Evolutionary conservation across 1,139 yeast species (phyloP).

Genomic region (Saccharomyces hybrid): DNA sequence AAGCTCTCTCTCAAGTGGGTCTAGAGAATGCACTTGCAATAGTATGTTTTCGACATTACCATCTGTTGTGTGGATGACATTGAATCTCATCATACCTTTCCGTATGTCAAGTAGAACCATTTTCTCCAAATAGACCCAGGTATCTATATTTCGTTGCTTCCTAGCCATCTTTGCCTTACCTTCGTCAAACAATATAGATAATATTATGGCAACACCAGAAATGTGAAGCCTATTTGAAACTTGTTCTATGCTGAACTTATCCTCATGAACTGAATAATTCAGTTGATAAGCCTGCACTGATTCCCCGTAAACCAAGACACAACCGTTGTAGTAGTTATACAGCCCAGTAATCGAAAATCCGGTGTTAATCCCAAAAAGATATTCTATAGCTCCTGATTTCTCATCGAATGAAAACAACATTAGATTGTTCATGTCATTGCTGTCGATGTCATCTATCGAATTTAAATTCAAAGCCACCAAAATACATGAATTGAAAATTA

Average conservation of each 20-base stretch:
- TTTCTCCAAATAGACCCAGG: not conserved
- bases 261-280: conserved; percentile 24
- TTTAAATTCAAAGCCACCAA: conserved; percentile 23
- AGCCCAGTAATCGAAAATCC: conserved; percentile 13
- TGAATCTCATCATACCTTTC: not conserved
- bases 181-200: not conserved
- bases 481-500: conserved; percentile 19
- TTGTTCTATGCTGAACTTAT: conserved; percentile 16
- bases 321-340: conserved; percentile 13
- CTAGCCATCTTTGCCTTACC: conserved; percentile 2
- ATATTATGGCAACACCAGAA: conserved; percentile 12
- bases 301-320: conserved; percentile 22
- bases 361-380: conserved; percentile 15
- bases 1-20: not conserved
- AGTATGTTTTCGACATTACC: not conserved
- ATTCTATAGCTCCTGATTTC: conserved; percentile 17
- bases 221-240: conserved; percentile 12
- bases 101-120: not conserved
- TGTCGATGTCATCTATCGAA: conserved; percentile 16
- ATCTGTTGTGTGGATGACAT: not conserved
- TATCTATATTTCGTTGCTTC: conserved; percentile 3
- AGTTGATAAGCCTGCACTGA: conserved; percentile 17
- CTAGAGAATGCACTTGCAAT: not conserved
- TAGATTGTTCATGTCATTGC: conserved; percentile 17
- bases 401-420: conserved; percentile 26